A percentile compares a stretch with the other conserved stretches of the same genome.
Conservation (phyloP, 805 yeast species). For the Soucietia sequanensis region DNA sequence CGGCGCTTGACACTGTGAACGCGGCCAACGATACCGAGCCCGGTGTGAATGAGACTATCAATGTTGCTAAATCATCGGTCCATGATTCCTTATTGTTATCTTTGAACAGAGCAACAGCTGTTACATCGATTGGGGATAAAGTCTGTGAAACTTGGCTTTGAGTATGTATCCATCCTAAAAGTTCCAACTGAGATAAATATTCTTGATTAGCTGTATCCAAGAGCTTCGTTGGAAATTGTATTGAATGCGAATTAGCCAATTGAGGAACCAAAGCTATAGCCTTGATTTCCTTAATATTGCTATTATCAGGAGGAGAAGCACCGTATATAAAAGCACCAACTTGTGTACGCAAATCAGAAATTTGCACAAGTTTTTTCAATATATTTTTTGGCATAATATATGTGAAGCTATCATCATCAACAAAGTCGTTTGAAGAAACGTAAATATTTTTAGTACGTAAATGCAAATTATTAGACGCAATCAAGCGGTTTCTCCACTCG, state of each 20-base stretch:
- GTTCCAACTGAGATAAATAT: slow-evolving; percentile 51
- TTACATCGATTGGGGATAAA: slow-evolving; percentile 70
- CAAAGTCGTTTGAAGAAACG: slow-evolving; percentile 67
- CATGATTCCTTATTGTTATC: slow-evolving; percentile 35
- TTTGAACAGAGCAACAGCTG: slow-evolving; percentile 49
- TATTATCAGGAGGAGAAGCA: slow-evolving; percentile 67
- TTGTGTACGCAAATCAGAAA: slow-evolving; percentile 78
- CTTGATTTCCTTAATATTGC: slow-evolving; percentile 72
- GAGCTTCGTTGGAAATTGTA: slow-evolving; percentile 54
- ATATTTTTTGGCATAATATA: slow-evolving; percentile 83
- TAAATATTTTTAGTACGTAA: slow-evolving; percentile 69
- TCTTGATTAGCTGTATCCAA: slow-evolving; percentile 35
- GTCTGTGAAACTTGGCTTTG: slow-evolving; percentile 63
- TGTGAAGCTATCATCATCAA: slow-evolving; percentile 51
- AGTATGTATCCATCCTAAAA: slow-evolving; percentile 95
- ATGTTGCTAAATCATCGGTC: slow-evolving; percentile 48
- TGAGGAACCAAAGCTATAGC: slow-evolving; percentile 85
- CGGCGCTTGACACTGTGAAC: slow-evolving; percentile 58
- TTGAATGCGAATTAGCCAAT: slow-evolving; percentile 65
- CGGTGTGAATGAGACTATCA: slow-evolving; percentile 71
- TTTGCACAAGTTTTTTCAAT: slow-evolving; percentile 70
- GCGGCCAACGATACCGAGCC: slow-evolving; percentile 83
- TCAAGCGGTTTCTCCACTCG: slow-evolving; percentile 89
- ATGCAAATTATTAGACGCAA: slow-evolving; percentile 71
- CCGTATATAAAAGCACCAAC: slow-evolving; percentile 84